Evolutionary conservation across 176 grass and related monocot species (phyloP), one percentile per base, ranked within the genome.

Genomic region (Avena sativa): DNA sequence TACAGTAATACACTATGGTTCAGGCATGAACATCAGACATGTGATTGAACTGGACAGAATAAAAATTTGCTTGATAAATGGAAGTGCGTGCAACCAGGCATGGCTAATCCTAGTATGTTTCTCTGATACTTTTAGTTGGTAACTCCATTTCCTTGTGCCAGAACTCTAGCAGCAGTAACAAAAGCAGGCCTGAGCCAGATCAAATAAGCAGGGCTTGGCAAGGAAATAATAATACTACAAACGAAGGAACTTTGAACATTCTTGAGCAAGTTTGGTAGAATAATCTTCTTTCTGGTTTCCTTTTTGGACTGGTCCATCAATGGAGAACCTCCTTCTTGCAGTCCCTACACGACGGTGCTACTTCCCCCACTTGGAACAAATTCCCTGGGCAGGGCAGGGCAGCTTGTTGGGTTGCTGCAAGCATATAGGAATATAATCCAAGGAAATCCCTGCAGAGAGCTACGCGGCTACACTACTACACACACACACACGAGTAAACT

Each of bases 281-380:
- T 51, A 59, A 81, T 52, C 69, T 83, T 12, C 2, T 66, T 80
- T 36, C 46, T 49, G 9, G 43, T 49, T 73, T 73, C 43, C 23
- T 9, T 32, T 55, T 55, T 34, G 49, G 20, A 25, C 34, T 77
- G 60, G 62, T 82, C 71, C 59, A 25, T 64, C 79, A 83, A 62
- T 14, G 58, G 86, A 76, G 79, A 85, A 82, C 79, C 52, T 70
- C 2, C 26, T 67, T 57, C 44, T 8, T 85, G 58, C 56, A 53
- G 50, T 28, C 26, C 85, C 25, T 66, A 78, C 76, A 78, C 76
- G 8, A 82, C 40, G 81, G 74, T 16, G 21, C 58, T 30, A 66
- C 32, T 2, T 34, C 67, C 67, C 67, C 34, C 32, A 1, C 15
- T 23, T 46, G 34, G 43, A 40, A 20, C 51, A 40, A 4, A 15